Evolutionary conservation across 2,329 filamentous ascomycete species (phyloP), one percentile per base, ranked within the genome.

Genomic region (Dactylellina sp.): DNA sequence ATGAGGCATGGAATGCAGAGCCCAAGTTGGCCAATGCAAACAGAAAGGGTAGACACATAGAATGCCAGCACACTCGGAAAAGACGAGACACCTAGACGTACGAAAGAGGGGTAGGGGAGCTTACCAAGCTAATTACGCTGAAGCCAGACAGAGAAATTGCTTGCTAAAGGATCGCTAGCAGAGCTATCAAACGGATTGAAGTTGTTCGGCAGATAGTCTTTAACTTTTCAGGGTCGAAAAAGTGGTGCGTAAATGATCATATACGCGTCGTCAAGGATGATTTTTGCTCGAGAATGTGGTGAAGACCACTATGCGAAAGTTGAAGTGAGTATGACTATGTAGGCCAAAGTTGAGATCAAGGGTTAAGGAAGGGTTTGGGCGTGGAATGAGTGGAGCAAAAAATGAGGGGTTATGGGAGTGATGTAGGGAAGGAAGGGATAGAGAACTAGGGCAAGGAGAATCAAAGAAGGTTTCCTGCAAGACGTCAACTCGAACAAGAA

Each of bases 211-310:
- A 39, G 70, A 55, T 50, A 52, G 53, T 60, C 61, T 57, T 52
- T 60, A 64, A 55, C n/a, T 47, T n/a, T 74, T 65, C 61, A 53
- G 61, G 52, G 24, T 66, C 62, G 63, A 65, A 52, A n/a, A 61
- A 49, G 70, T 74, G 61, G 70, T 74, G 70, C 70, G 70, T 74
- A 74, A 74, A 74, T 74, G 70, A 74, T 74, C 70, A 42, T 74
- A 74, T 74, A 74, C 70, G 70, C 70, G 70, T 74, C 70, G 70
- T 74, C 61, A 74, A 61, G 40, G 52, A 60, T 59, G 42, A 50
- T 40, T 24, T 18, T 62, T 53, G 70, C 16, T 61, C 47, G 49
- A 55, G 50, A 55, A 62, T 66, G 70, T 74, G 70, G 70, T 74
- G 70, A 74, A 74, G 70, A 74, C 70, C 70, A 74, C 70, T 65